Evolutionary conservation across 805 yeast species (phyloP), one percentile per base, ranked within the genome.

Genomic region (Metschnikowia rubicola): DNA sequence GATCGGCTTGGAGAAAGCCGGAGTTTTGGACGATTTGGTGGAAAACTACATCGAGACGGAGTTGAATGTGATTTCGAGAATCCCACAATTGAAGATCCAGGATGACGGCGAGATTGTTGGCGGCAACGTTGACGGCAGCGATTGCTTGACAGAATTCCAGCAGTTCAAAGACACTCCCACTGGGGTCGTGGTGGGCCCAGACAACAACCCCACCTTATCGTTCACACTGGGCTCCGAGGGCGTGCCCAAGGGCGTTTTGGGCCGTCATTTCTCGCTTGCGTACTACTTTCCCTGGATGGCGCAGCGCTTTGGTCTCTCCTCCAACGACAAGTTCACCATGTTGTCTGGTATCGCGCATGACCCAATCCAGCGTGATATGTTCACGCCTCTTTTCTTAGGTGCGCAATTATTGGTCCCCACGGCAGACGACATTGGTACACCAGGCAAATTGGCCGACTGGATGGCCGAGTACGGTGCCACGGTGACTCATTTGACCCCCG

Each of bases 201-300:
- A 94, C 65, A 85, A 94, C 35, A 92, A 92, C 61, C 99, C 99
- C 41, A 94, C 99, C 8, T 75, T 94, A 44, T 87, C 97, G 0
- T 94, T 94, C 71, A 94, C 99, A 6, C 88, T 96, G 17, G 99
- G 99, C 30, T 88, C 96, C 7, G 99, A 94, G 68, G 99, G 99
- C 66, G 75, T 92, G 54, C 99, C 99, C 57, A 94, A 94, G 70
- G 99, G 99, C 74, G 99, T 94, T 21, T 77, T 90, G 50, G 99
- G 99, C 43, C 87, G 99, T 71, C 99, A 94, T 63, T 95, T 83
- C 69, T 92, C 98, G 0, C 74, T 94, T 51, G 96, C 99, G 2
- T 94, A 94, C 73, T 94, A 94, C 70, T 94, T 94, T 79, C 96
- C 96, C 33, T 94, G 99, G 99, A 94, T 94, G 99, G 77, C 97